Percentiles rank a stretch among this genome's conserved stretches.
These are phyloP conservation scores for Eucalyptus curtisii DNA, from an alignment of 345 rosid species.

Conservation along the genomic window DNA sequence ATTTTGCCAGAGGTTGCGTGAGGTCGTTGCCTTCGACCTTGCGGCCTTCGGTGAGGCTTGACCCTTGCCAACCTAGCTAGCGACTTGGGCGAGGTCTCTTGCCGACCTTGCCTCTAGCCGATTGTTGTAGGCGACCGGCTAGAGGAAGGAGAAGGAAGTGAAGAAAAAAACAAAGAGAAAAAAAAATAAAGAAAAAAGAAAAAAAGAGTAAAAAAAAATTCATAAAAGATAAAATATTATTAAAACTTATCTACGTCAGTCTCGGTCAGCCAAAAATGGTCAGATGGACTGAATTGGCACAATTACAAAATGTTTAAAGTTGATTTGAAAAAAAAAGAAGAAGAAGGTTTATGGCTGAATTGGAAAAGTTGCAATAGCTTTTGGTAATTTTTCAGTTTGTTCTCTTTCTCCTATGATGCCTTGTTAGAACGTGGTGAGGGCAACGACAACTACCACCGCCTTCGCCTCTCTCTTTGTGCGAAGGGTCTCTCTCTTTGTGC, in stretches of 20 bases:
- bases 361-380: too few species aligned
- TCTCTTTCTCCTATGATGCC: neutral
- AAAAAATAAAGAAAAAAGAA: fast-evolving
- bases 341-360: fast-evolving
- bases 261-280: fast-evolving
- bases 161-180: too few species aligned
- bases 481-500: neutral
- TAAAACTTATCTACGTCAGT: fast-evolving
- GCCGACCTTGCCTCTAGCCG: fast-evolving
- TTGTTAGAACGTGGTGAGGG: fast-evolving
- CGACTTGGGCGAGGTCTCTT: too few species aligned
- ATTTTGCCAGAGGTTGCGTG: too few species aligned
- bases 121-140: fast-evolving
- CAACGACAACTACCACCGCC: neutral
- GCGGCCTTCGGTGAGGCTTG: fast-evolving
- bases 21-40: too few species aligned
- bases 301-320: too few species aligned
- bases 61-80: fast-evolving
- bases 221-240: too few species aligned
- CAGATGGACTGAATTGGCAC: fast-evolving
- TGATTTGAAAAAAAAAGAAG: too few species aligned
- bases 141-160: too few species aligned
- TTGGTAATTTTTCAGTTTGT: too few species aligned
- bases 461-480: neutral
- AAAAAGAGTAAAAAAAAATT: too few species aligned